A percentile compares a stretch with the other conserved stretches of the same genome.
Conservation (phyloP, 2,329 filamentous ascomycete genomes). For the Talaromyces pinophilus region DNA sequence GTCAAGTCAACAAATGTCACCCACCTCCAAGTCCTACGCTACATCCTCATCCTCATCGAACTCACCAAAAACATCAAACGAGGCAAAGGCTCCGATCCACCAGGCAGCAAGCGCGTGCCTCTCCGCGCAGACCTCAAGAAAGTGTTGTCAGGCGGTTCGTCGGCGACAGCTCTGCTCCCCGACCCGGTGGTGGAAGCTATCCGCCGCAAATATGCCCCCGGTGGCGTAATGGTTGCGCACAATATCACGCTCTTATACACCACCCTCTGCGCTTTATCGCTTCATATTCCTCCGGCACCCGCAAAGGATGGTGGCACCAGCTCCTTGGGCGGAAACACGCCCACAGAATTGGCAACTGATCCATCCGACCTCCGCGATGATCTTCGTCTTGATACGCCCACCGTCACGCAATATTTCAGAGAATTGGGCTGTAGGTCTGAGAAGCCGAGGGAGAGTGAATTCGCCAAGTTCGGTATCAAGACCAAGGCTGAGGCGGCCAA, state of each 20-base stretch:
- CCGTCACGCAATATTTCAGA: slow-evolving; percentile 45
- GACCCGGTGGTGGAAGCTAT: slow-evolving; percentile 45
- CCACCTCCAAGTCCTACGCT: slow-evolving; percentile 48
- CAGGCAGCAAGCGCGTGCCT: slow-evolving; percentile 44
- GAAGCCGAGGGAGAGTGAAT: slow-evolving; percentile 44
- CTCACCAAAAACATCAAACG: slow-evolving; percentile 40
- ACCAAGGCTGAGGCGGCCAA: slow-evolving; percentile 60
- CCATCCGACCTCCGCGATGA: slow-evolving; percentile 50
- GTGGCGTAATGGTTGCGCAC: slow-evolving; percentile 36
- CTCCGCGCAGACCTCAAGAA: slow-evolving; percentile 43
- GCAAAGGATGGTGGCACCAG: slow-evolving; percentile 39
- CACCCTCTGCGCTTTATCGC: slow-evolving; percentile 48
- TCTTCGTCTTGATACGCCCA: slow-evolving; percentile 41
- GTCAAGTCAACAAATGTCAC: slow-evolving; percentile 42
- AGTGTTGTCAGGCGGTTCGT: slow-evolving; percentile 35
- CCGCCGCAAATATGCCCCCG: slow-evolving; percentile 46
- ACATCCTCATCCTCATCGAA: slow-evolving; percentile 49
- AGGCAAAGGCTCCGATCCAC: slow-evolving; percentile 30
- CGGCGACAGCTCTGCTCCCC: slow-evolving; percentile 31
- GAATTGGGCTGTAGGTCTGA: slow-evolving; percentile 50
- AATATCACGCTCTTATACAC: slow-evolving; percentile 48
- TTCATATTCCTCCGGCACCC: slow-evolving; percentile 49
- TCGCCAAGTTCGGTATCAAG: slow-evolving; percentile 50
- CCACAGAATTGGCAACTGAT: slow-evolving; percentile 46
- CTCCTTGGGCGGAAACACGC: slow-evolving; percentile 38